Conservation (phyloP, 108 stramenopile genomes). For the Pseudonitzschia pungens region DNA sequence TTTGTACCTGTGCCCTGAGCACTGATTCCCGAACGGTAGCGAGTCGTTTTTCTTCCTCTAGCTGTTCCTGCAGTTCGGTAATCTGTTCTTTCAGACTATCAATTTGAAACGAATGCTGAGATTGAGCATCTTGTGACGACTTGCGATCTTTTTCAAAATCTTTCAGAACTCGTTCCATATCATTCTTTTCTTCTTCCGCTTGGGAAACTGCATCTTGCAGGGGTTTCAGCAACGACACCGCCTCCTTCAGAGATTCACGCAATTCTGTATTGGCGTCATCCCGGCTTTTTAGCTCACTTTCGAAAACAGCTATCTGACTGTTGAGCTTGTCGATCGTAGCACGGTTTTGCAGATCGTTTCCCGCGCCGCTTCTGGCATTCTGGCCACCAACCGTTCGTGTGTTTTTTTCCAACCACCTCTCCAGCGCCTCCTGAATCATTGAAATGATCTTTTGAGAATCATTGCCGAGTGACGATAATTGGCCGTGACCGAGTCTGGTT, state of each 20-base stretch:
- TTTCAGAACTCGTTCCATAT: slow-evolving; percentile 28
- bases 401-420: slow-evolving; percentile 20
- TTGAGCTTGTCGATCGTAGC: slow-evolving; percentile 16
- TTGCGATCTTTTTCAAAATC: slow-evolving; percentile 22
- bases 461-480: neutral
- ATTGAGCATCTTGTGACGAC: slow-evolving; percentile 8
- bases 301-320: slow-evolving; percentile 28
- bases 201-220: slow-evolving; percentile 59
- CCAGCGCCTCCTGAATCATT: slow-evolving; percentile 35
- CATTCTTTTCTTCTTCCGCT: slow-evolving; percentile 37
- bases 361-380: neutral
- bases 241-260: slow-evolving; percentile 50
- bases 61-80: slow-evolving; percentile 27
- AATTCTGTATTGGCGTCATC: slow-evolving; percentile 48
- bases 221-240: slow-evolving; percentile 55
- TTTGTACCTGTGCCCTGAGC: slow-evolving; percentile 7
- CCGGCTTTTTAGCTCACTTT: slow-evolving; percentile 42
- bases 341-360: neutral
- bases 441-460: slow-evolving; percentile 25
- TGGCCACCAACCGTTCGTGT: neutral
- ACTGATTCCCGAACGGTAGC: slow-evolving; percentile 26
- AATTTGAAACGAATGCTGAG: slow-evolving; percentile 12
- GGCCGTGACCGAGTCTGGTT: slow-evolving; percentile 2
- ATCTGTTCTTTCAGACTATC: slow-evolving; percentile 25
- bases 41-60: slow-evolving; percentile 28